Conservation (phyloP, 352 stramenopile genomes). For the Phytophthora fragariaefolia region DNA sequence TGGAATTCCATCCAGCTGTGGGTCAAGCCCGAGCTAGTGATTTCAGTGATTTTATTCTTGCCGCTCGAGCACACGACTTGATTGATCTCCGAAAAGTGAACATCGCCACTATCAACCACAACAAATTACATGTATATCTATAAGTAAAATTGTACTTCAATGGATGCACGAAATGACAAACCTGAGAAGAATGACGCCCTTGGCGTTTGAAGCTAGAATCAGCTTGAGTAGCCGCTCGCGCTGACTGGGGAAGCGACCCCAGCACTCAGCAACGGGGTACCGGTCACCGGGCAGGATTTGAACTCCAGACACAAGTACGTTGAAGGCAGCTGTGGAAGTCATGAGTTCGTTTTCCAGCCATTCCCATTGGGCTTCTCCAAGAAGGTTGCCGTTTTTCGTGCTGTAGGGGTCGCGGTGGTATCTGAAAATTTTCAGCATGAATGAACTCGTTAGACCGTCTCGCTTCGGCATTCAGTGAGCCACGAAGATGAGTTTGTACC, state of each 20-base stretch:
- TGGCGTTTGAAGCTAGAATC: constrained; percentile 84
- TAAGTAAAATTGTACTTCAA: not conserved
- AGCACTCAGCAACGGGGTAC: constrained; percentile 89
- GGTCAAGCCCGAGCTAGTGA: constrained; percentile 94
- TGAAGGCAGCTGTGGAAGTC: constrained; percentile 86
- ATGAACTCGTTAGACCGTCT: not conserved
- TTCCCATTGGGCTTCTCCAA: constrained; percentile 81
- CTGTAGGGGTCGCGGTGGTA: constrained; percentile 86
- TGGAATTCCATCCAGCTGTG: constrained; percentile 93
- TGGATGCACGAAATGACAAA: constrained; percentile 22
- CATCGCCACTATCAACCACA: constrained; percentile 75
- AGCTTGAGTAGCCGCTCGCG: constrained; percentile 85
- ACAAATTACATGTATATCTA: constrained; percentile 37
- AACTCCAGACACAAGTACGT: constrained; percentile 93
- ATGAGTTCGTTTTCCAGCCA: constrained; percentile 88
- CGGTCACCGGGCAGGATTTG: constrained; percentile 88
- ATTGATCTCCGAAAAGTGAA: constrained; percentile 94
- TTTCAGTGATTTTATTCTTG: constrained; percentile 72
- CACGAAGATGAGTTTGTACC: constrained; percentile 25
- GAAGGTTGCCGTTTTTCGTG: constrained; percentile 65
- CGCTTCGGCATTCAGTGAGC: not conserved
- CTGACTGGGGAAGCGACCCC: constrained; percentile 87
- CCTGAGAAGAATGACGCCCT: constrained; percentile 90
- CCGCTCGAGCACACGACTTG: constrained; percentile 88
- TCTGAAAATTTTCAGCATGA: constrained; percentile 27